phyloP scores from a whole-genome alignment of 2,329 filamentous ascomycete genomes.

The Penicillium sp. region DNA sequence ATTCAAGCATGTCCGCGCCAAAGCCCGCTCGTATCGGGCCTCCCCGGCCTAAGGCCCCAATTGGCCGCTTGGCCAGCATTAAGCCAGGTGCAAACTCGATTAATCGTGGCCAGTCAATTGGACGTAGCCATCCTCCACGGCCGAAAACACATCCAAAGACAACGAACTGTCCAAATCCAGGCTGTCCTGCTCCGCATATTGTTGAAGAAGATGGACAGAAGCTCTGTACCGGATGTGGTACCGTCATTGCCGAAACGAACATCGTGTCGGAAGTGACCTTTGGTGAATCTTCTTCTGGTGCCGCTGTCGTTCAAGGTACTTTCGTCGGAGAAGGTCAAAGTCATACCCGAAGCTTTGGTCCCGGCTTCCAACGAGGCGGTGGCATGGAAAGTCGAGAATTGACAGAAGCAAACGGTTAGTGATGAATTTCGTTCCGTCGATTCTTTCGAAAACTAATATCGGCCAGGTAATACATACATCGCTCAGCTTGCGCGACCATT shows the following conservation, averaged over 20 bases:
- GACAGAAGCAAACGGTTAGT: constrained; percentile 43
- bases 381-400: constrained; percentile 52
- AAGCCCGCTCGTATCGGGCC: constrained; percentile 34
- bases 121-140: constrained; percentile 30
- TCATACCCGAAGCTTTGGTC: constrained; percentile 63
- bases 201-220: constrained; percentile 49
- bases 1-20: constrained; percentile 28
- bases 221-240: constrained; percentile 81
- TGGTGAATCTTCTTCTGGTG: constrained; percentile 80
- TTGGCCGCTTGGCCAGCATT: constrained; percentile 42
- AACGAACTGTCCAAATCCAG: constrained; percentile 46
- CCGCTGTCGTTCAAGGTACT: constrained; percentile 86
- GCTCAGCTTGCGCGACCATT: constrained; percentile 42
- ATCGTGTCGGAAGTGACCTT: constrained; percentile 93
- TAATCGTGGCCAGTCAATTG: constrained; percentile 35
- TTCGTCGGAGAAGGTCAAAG: constrained; percentile 85
- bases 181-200: constrained; percentile 47
- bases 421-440: neutral
- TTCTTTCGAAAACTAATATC: neutral
- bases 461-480: constrained; percentile 40
- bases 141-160: constrained; percentile 41
- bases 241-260: constrained; percentile 78
- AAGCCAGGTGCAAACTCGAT: constrained; percentile 40
- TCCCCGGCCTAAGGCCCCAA: constrained; percentile 28
- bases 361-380: constrained; percentile 48